Evolutionary conservation across 495 filamentous ascomycete genomes (phyloP).

Genomic region (Podospora pseudopauciseta): DNA sequence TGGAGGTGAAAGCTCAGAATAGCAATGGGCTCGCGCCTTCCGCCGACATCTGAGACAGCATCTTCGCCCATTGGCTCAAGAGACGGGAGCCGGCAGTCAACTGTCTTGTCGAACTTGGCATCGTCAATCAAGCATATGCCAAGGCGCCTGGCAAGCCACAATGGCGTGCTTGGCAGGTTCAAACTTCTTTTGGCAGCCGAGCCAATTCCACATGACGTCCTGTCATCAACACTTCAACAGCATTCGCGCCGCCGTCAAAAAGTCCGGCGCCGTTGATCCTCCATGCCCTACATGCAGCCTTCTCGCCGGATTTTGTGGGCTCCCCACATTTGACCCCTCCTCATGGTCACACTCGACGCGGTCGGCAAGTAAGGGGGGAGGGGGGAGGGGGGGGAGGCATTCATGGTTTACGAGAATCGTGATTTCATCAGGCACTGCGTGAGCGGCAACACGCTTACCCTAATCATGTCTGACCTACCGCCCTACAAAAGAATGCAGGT

Average conservation of each 20-base stretch:
- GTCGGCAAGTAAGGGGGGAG: not conserved
- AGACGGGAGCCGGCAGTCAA: not conserved
- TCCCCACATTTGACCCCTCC: conserved; percentile 3
- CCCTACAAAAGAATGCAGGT: not conserved
- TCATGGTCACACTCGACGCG: not conserved
- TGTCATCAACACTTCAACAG: not conserved
- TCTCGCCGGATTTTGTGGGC: not conserved
- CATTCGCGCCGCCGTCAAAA: not conserved
- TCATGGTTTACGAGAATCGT: not conserved
- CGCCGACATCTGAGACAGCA: not conserved
- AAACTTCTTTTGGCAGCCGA: conserved; percentile 14
- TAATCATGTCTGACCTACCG: not conserved
- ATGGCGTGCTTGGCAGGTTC: conserved; percentile 12
- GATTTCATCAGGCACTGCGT: not conserved
- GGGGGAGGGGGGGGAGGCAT: not conserved
- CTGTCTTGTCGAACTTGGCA: not conserved
- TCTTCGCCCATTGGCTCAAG: not conserved
- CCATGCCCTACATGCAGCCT: not conserved
- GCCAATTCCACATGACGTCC: conserved; percentile 7
- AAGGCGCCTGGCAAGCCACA: conserved; percentile 27
- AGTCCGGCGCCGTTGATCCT: not conserved
- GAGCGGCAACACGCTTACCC: not conserved
- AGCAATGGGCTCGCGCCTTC: too few relatives aligned
- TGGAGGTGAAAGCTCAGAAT: not conserved
- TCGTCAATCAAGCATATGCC: conserved; percentile 18